These are phyloP conservation scores for Blastomyces parvus DNA, from an alignment of 2,329 filamentous ascomycete genomes.

Conservation along the genomic window DNA sequence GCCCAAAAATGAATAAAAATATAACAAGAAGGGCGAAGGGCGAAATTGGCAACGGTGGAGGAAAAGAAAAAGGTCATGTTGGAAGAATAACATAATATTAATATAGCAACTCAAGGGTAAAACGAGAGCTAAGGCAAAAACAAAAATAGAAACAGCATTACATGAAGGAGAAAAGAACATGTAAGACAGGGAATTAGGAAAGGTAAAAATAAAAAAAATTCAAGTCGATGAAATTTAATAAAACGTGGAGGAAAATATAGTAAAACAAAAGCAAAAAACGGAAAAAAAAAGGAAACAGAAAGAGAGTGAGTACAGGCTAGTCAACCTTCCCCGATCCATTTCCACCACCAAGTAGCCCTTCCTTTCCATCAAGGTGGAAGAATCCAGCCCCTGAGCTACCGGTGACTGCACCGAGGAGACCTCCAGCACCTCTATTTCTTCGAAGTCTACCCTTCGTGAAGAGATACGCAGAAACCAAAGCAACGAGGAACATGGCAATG, in stretches of 20 bases:
- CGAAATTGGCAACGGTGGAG: neutral
- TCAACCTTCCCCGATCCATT: constrained; percentile 39
- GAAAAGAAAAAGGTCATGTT: neutral
- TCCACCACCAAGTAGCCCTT: constrained; percentile 35
- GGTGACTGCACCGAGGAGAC: constrained; percentile 25
- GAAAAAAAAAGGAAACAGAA: neutral
- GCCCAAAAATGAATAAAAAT: neutral
- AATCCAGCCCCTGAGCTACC: constrained; percentile 33
- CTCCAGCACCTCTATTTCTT: constrained; percentile 23
- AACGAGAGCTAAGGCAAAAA: neutral
- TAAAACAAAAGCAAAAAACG: neutral
- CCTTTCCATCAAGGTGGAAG: constrained; percentile 42
- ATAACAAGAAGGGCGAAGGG: neutral
- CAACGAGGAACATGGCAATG: constrained; percentile 30
- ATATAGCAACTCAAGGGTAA: neutral
- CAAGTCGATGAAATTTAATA: neutral
- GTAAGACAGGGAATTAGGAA: neutral
- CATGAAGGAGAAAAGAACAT: neutral
- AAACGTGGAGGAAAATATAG: neutral
- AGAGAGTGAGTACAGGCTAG: constrained; percentile 20
- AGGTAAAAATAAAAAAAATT: neutral
- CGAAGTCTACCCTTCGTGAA: constrained; percentile 25
- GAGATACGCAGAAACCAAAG: constrained; percentile 27
- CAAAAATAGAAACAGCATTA: neutral
- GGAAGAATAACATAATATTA: constrained; percentile 1